Evolutionary conservation across 768 basidiomycete species (phyloP), one percentile per base, ranked within the genome.

Genomic region (Russula olivacea): DNA sequence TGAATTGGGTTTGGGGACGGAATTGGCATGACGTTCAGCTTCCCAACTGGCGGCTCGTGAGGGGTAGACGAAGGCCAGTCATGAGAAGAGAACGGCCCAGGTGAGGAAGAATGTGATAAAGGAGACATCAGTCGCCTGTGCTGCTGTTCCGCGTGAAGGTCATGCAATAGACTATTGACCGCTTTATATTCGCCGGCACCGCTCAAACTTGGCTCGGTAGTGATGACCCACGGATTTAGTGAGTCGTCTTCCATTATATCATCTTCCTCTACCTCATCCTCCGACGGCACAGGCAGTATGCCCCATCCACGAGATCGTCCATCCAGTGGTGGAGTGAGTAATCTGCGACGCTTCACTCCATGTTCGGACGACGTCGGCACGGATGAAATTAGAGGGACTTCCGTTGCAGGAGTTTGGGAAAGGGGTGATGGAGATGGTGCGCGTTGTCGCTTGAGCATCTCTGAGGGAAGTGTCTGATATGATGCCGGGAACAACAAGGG

Each of bases 101-200:
- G 40, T 23, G 63, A 51, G n/a, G 45, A 45, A 30, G 32, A n/a
- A 40, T 54, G 38, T 41, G 38, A 32, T 19, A 59, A 55, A 30
- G 66, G n/a, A 15, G 66, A 64, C 41, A 76, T 83, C 28, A 84
- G 61, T 38, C 83, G 74, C 55, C 88, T 79, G 69, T 88, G 86
- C 58, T 87, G 83, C 66, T 87, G 80, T 25, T 86, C 77, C 43
- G 83, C 78, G 68, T 91, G 89, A 56, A 91, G 71, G 68, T 90
- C 84, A 61, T 87, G 83, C 41, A 92, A 81, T 66, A 88, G 74
- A 52, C 68, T 80, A 73, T 92, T 92, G 60, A 81, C 76, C 36
- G 77, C 74, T 70, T 80, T 80, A 75, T 91, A 92, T 74, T 68
- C 74, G 53, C 71, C 72, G 14, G 72, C 63, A 34, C 45, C 21